Base-by-base conservation (phyloP, 768 basidiomycete genomes). In the Sarcodon sp. region DNA sequence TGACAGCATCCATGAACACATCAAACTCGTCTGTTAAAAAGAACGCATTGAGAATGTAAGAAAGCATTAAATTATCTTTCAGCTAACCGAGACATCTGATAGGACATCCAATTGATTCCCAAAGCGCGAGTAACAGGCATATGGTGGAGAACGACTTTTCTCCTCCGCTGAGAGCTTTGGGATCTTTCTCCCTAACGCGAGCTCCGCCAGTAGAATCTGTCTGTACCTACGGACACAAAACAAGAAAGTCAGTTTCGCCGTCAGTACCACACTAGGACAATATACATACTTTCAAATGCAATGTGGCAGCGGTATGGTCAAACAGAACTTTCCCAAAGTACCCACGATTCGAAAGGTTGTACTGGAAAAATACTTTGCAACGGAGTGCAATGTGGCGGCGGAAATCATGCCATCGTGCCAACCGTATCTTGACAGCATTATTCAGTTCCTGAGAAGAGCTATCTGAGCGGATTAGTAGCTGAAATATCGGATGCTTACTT, bases 91-190 rank as follows among this genome's bases (percentile, higher is more conserved):
- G 77, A 58, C 94, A 97, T 50, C 96, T 73, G 43, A 99, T 70
- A 1, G 96, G 96, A 60, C 93, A 93, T 0, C 87, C 85, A 48
- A 93, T 91, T 12, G 89, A 83, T 57, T 96, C 88, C 96, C 96
- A 99, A 41, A 99, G 70, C 4, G 96, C 83, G n/a, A 98, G 68
- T 43, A 99, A 68, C 46, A 99, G 64, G 55, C 91, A 93, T 53
- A 97, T 90, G 0, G 94, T 98, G 6, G 92, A 87, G 66, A 96
- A 99, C 6, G 89, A 93, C 64, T 96, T 94, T 63, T 98, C 94
- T 35, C 94, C 93, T 43, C 93, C 93, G 54, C 87, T 89, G 13
- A 93, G 70, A 32, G 85, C 84, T 35, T 80, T 80, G 3, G 90
- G 85, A 58, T 92, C 87, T 62, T 90, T 90, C 55, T 89, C 86